A percentile compares a stretch with the other conserved stretches of the same genome.
These are phyloP conservation scores for Curvularia spicifera DNA, from an alignment of 2,329 filamentous ascomycete species.

Conservation along the genomic window DNA sequence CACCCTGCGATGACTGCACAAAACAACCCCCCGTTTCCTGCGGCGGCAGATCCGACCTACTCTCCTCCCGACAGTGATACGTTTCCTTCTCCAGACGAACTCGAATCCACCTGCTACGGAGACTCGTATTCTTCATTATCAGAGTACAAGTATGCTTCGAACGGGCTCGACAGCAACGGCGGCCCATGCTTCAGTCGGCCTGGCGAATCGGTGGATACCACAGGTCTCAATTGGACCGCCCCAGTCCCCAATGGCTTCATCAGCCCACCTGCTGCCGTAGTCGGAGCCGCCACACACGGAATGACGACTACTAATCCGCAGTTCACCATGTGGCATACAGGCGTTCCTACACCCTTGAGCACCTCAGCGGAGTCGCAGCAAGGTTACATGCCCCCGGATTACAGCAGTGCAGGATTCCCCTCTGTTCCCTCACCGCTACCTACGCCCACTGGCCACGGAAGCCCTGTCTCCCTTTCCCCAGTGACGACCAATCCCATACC, in stretches of 20 bases:
- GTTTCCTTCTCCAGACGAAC: slow-evolving; percentile 13
- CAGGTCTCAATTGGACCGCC: slow-evolving; percentile 7
- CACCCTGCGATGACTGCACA: slow-evolving; percentile 9
- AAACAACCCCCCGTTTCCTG: slow-evolving; percentile 5
- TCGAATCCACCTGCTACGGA: slow-evolving; percentile 12
- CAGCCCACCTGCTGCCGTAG: not conserved
- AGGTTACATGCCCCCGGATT: slow-evolving; percentile 6
- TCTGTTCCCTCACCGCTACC: slow-evolving; percentile 13
- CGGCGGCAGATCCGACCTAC: slow-evolving; percentile 7
- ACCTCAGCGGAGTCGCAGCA: slow-evolving; percentile 9
- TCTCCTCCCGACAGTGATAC: slow-evolving; percentile 15
- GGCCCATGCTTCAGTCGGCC: slow-evolving; percentile 7
- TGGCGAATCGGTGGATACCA: slow-evolving; percentile 3
- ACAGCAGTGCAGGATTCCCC: slow-evolving; percentile 5
- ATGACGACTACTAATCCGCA: slow-evolving; percentile 1
- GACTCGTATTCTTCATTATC: slow-evolving; percentile 8
- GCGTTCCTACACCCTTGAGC: slow-evolving; percentile 9
- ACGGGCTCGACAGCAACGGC: slow-evolving; percentile 1
- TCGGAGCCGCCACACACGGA: not conserved
- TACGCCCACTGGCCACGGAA: slow-evolving; percentile 9
- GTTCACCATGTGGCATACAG: slow-evolving; percentile 9
- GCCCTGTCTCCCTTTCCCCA: slow-evolving; percentile 7
- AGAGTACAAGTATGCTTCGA: slow-evolving; percentile 6
- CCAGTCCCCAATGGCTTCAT: slow-evolving; percentile 10
- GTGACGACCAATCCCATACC: not conserved